Evolutionary conservation across 2,329 filamentous ascomycete genomes (phyloP).

Genomic region (Penicillium sp.): DNA sequence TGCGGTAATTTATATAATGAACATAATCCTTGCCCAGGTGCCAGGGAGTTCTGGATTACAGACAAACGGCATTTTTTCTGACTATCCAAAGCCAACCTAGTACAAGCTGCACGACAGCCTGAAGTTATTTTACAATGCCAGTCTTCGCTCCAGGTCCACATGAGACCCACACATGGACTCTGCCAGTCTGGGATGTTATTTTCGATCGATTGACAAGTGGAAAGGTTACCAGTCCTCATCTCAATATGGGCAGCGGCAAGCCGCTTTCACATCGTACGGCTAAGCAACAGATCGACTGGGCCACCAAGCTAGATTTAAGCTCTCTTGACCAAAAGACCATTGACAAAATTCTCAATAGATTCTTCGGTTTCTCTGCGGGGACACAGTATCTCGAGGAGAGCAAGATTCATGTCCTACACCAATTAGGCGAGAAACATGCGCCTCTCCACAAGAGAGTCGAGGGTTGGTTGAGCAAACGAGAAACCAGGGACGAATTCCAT

Average conservation of each 20-base stretch:
- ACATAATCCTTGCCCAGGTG: too few species aligned
- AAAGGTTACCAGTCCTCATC: background rate
- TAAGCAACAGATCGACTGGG: slow-evolving; percentile 4
- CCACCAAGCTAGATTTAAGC: background rate
- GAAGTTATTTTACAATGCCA: background rate
- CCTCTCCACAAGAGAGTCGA: background rate
- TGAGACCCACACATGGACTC: background rate
- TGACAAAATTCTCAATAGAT: background rate
- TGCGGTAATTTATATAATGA: too few species aligned
- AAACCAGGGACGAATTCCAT: background rate
- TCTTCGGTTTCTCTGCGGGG: slow-evolving; percentile 1
- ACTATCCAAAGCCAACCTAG: too few species aligned
- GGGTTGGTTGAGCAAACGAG: background rate
- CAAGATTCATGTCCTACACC: slow-evolving; percentile 5
- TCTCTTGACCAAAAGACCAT: background rate
- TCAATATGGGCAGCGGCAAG: background rate
- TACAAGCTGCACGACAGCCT: too few species aligned
- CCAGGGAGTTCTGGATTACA: too few species aligned
- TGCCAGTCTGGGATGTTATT: slow-evolving; percentile 2
- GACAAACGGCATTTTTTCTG: too few species aligned
- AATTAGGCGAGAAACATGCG: background rate
- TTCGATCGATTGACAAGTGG: slow-evolving; percentile 6
- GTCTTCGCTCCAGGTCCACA: background rate
- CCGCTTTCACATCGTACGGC: background rate
- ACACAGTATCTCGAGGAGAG: slow-evolving; percentile 4